A percentile compares a stretch with the other conserved stretches of the same genome.
Conservation (phyloP, 768 basidiomycete species). For the Kwoniella sp. region DNA sequence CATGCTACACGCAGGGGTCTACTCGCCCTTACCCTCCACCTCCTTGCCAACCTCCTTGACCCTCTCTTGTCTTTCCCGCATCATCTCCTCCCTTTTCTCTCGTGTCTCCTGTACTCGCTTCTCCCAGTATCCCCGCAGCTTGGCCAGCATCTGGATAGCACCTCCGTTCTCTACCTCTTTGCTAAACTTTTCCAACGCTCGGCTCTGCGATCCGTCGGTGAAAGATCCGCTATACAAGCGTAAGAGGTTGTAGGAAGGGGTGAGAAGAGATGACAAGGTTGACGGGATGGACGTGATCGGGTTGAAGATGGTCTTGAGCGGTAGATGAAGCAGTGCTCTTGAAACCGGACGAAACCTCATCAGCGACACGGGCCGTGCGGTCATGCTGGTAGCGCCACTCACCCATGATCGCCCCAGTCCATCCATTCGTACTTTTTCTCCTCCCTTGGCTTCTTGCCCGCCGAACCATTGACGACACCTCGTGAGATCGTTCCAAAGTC, state of each 20-base stretch:
- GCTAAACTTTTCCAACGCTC: constrained; percentile 13
- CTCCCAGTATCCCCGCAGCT: constrained; percentile 16
- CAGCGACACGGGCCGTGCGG: background rate
- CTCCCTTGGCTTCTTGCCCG: constrained; percentile 13
- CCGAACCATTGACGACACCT: constrained; percentile 1
- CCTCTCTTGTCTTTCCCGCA: background rate
- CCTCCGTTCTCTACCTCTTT: constrained; percentile 18
- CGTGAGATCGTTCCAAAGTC: constrained; percentile 32
- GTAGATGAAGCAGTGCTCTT: constrained; percentile 33
- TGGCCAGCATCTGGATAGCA: constrained; percentile 21
- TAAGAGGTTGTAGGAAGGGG: constrained; percentile 24
- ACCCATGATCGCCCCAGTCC: constrained; percentile 43
- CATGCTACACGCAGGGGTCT: too few relatives aligned
- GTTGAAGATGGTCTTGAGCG: constrained; percentile 30
- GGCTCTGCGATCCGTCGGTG: constrained; percentile 28
- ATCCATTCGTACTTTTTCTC: constrained; percentile 15
- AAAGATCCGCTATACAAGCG: constrained; percentile 24
- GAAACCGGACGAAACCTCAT: background rate
- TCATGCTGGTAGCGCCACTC: constrained; percentile 11
- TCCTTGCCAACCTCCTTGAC: background rate
- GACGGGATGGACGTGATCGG: constrained; percentile 31
- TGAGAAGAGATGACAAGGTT: constrained; percentile 15
- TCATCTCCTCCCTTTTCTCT: constrained; percentile 18
- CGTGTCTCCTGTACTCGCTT: constrained; percentile 15
- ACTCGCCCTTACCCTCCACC: background rate